Evolutionary conservation across 352 stramenopile genomes (phyloP).

Genomic region (Phytophthora tubulina): DNA sequence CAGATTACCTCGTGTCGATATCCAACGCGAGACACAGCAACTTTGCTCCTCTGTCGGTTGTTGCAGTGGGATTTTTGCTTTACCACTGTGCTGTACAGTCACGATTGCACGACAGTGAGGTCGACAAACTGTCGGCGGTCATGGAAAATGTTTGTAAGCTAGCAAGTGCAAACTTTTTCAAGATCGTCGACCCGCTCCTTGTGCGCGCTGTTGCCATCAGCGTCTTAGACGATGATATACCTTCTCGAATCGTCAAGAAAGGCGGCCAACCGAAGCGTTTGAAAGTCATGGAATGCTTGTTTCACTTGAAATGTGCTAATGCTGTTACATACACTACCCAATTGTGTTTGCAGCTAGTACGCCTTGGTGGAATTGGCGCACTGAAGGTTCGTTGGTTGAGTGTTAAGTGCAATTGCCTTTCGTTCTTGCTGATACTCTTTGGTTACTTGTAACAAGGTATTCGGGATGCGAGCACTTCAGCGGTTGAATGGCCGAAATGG

Average conservation of each 20-base stretch:
- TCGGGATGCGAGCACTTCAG: slow-evolving; percentile 40
- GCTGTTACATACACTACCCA: slow-evolving; percentile 36
- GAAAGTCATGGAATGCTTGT: slow-evolving; percentile 50
- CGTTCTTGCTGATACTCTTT: slow-evolving; percentile 8
- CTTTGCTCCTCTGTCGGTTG: slow-evolving; percentile 45
- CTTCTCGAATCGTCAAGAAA: slow-evolving; percentile 30
- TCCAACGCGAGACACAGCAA: slow-evolving; percentile 30
- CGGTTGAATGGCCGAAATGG: slow-evolving; percentile 14
- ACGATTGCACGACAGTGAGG: slow-evolving; percentile 40
- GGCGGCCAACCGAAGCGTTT: slow-evolving; percentile 29
- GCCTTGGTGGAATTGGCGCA: slow-evolving; percentile 44
- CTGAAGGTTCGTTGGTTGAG: slow-evolving; percentile 50
- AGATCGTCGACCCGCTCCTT: slow-evolving; percentile 8
- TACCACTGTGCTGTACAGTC: slow-evolving; percentile 51
- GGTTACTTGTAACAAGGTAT: slow-evolving; percentile 21
- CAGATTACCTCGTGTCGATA: slow-evolving; percentile 50
- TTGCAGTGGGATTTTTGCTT: slow-evolving; percentile 50
- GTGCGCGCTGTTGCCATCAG: slow-evolving; percentile 26
- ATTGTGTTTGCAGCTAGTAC: slow-evolving; percentile 49
- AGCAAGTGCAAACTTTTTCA: slow-evolving; percentile 39
- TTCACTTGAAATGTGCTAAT: slow-evolving; percentile 40
- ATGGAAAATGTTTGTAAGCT: slow-evolving; percentile 45
- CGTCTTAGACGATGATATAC: slow-evolving; percentile 44
- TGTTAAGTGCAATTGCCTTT: background rate
- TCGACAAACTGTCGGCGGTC: slow-evolving; percentile 44